These are phyloP conservation scores for Neurospora hispaniola DNA, from an alignment of 495 filamentous ascomycete genomes.

Conservation along the genomic window DNA sequence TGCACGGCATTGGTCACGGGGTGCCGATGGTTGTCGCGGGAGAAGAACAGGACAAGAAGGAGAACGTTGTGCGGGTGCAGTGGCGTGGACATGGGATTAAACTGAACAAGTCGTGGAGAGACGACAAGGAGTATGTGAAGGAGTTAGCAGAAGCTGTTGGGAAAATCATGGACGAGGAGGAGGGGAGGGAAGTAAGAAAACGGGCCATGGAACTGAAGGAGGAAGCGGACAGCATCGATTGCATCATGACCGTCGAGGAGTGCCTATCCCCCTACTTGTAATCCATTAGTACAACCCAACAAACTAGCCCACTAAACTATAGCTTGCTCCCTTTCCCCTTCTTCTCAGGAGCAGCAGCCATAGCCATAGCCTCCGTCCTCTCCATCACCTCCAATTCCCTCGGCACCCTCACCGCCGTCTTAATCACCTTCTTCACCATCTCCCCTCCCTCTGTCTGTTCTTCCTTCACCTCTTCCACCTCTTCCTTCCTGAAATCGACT, in stretches of 20 bases:
- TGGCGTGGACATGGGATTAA: conserved; percentile 27
- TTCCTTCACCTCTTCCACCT: conserved; percentile 45
- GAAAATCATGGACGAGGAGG: conserved; percentile 12
- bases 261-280: not conserved
- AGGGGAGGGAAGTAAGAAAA: conserved; percentile 4
- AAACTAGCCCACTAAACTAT: not conserved
- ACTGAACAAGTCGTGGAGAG: conserved; percentile 7
- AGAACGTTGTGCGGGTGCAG: conserved; percentile 22
- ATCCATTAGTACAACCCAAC: not conserved
- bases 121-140: conserved; percentile 9
- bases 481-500: conserved; percentile 51
- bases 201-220: conserved; percentile 6
- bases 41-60: conserved; percentile 28
- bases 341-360: not conserved
- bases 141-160: conserved; percentile 18
- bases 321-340: conserved; percentile 3
- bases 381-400: conserved; percentile 17
- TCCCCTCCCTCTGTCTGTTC: conserved; percentile 22
- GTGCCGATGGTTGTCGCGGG: conserved; percentile 31
- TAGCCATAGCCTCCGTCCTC: conserved; percentile 14
- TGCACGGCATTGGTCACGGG: conserved; percentile 28
- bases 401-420: conserved; percentile 16
- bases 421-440: conserved; percentile 37
- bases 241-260: conserved; percentile 11
- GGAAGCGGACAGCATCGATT: conserved; percentile 18